Evolutionary conservation across 1,284 basidiomycete species (phyloP), one percentile per base, ranked within the genome.

Genomic region (Sporisorium scitamineum): DNA sequence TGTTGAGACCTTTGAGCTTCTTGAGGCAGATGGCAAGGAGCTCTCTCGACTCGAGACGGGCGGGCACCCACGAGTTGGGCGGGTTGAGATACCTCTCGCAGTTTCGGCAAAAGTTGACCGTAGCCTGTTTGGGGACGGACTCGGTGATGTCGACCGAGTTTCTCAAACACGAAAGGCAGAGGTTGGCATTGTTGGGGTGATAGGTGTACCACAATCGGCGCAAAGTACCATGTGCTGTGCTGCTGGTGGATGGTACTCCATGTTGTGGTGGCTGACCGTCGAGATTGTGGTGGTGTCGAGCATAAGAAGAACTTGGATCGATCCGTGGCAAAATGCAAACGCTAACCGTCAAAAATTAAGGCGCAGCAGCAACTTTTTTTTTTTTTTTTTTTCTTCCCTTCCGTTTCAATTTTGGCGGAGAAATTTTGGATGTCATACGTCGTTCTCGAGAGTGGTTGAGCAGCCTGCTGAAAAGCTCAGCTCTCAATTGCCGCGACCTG

Each of bases 81-180:
- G 97, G 97, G 0, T 94, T 93, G 50, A 98, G 89, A 87, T 97
- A 98, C 37, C 96, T 91, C 85, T 97, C 94, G 87, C 96, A 99
- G 79, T 97, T 97, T 69, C 94, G 89, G 87, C 96, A 99, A 84
- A 93, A 98, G 53, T 94, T 94, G 71, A 99, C 89, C 6, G 93
- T 92, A 13, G 95, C 93, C 90, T 98, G 95, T 86, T 99, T 99
- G 24, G 96, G 96, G 54, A 99, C 99, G 16, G 94, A 94, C 85
- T 97, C 95, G 10, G 96, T 98, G 84, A 99, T 97, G 86, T 99
- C 96, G 72, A 98, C 91, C 26, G 92, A 91, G 88, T 95, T 96
- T 71, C 94, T 87, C 58, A 97, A 87, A 85, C 94, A 96, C 58
- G 90, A 91, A n/a, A 95, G 92, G 87, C 96, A 98, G 47, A 97